Percentiles rank a stretch among this genome's conserved stretches.
These are phyloP conservation scores for Aegle marmelos DNA, from an alignment of 345 rosid species.

Conservation along the genomic window DNA sequence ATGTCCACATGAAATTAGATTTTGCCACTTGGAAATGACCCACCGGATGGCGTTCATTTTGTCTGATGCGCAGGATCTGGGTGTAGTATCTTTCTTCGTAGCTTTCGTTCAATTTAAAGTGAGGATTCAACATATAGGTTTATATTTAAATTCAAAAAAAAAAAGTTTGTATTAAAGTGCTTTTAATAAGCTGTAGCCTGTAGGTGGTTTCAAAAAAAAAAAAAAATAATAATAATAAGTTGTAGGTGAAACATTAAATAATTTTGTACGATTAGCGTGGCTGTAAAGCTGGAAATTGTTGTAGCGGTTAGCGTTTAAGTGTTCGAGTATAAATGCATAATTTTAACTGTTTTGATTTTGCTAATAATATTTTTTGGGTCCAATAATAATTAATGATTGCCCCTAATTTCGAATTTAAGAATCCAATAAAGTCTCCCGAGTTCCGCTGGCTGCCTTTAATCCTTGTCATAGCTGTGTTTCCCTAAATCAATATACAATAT, in stretches of 20 bases:
- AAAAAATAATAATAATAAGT: background rate
- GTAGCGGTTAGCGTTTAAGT: background rate
- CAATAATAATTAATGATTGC: too few relatives aligned
- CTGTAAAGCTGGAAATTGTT: background rate
- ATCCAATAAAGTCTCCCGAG: background rate
- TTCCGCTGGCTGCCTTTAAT: background rate
- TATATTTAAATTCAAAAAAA: background rate
- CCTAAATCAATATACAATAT: too few relatives aligned
- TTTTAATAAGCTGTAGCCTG: background rate
- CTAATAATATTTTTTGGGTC: background rate
- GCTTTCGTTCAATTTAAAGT: background rate
- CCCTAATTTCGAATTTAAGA: background rate
- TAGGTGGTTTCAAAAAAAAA: background rate
- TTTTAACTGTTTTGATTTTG: background rate
- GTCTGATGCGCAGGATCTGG: slow-evolving; percentile 1
- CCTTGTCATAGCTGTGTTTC: background rate
- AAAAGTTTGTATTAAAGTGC: background rate
- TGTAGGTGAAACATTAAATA: background rate
- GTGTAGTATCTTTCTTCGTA: background rate
- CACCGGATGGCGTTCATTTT: too few relatives aligned
- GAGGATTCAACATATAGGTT: background rate
- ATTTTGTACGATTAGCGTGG: background rate
- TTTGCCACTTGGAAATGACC: background rate
- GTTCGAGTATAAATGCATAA: background rate
- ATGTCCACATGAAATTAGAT: background rate